Base-by-base conservation (phyloP, 1,139 yeast genomes). In the Barnettozyma hawaiiensis region DNA sequence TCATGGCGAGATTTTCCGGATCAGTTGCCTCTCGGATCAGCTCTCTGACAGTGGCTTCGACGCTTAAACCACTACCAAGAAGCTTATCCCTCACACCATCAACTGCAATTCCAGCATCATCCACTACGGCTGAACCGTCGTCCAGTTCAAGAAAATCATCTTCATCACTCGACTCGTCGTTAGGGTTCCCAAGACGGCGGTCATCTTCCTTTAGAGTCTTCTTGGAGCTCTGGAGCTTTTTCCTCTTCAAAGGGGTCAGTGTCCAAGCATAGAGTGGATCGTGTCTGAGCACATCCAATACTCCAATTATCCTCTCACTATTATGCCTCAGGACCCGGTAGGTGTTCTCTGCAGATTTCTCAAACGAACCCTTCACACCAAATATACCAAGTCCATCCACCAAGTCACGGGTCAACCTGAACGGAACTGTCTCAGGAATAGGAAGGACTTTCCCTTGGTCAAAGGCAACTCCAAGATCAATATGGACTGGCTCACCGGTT, bases 211-310 rank as follows among this genome's bases (percentile, higher is more conserved):
- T 34, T 4, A 20, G 20, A 18, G 16, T 32, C 18, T 32, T 32
- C 26, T 32, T 32, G 3, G 35, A 32, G 15, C 20, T 23, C 55
- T 82, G 87, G 16, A 82, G 55, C 49, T 71, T 75, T 49, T 71
- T 73, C 58, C 71, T 76, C 44, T 82, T 60, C 12, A 84, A 61
- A 0, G 94, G 92, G 0, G 95, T 83, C 36, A 86, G 69, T 1
- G 82, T 78, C 98, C 98, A 92, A 2, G 85, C 75, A 57, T 90
- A 90, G 45, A 94, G 70, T 0, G 98, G 97, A 70, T 94, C 98
- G 75, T 94, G 87, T 52, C 84, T 71, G 50, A 94, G 65, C 8
- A 92, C 95, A 57, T 90, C 94, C 46, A 94, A 66, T 39, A 94
- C 85, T 20, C 95, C 84, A 58, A 81, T 64, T 23, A 94, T 85